Conservation (phyloP, 2,329 filamentous ascomycete species). For the Decorospora gaudefroyi region DNA sequence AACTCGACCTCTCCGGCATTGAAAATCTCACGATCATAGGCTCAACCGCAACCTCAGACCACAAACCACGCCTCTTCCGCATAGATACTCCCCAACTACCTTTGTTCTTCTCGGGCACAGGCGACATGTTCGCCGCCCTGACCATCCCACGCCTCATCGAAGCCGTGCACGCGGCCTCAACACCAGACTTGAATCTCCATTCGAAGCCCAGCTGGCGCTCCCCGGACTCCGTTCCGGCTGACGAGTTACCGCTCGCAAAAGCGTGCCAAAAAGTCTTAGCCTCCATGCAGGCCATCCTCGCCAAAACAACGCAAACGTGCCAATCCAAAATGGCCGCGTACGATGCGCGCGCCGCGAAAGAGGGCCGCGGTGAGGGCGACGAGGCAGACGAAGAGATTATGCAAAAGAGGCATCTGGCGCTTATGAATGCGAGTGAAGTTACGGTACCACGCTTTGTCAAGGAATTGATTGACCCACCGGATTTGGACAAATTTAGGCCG, state of each 20-base stretch:
- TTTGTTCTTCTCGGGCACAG: conserved; percentile 94
- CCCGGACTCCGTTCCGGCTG: conserved; percentile 68
- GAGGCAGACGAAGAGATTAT: conserved; percentile 53
- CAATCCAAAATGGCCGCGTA: conserved; percentile 63
- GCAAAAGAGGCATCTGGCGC: conserved; percentile 67
- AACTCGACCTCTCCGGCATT: conserved; percentile 14
- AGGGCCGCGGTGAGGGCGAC: conserved; percentile 50
- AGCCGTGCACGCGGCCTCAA: conserved; percentile 62
- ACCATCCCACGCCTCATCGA: conserved; percentile 87
- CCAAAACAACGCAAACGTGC: conserved; percentile 68
- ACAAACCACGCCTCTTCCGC: conserved; percentile 79
- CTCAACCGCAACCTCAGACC: conserved; percentile 68
- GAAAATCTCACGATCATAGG: conserved; percentile 71
- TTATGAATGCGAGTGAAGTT: conserved; percentile 86
- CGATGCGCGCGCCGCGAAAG: conserved; percentile 54
- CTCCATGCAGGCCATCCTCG: conserved; percentile 87
- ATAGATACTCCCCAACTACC: conserved; percentile 85
- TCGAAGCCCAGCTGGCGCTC: conserved; percentile 72
- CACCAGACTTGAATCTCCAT: conserved; percentile 51
- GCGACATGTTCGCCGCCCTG: conserved; percentile 96
- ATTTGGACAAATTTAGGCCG: conserved; percentile 64
- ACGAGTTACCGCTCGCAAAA: conserved; percentile 78
- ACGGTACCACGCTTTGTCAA: conserved; percentile 75
- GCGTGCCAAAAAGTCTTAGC: conserved; percentile 86
- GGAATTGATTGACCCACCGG: conserved; percentile 70